phyloP scores from a whole-genome alignment of 2,329 filamentous ascomycete genomes.

The Ceratocystis harringtonii region DNA sequence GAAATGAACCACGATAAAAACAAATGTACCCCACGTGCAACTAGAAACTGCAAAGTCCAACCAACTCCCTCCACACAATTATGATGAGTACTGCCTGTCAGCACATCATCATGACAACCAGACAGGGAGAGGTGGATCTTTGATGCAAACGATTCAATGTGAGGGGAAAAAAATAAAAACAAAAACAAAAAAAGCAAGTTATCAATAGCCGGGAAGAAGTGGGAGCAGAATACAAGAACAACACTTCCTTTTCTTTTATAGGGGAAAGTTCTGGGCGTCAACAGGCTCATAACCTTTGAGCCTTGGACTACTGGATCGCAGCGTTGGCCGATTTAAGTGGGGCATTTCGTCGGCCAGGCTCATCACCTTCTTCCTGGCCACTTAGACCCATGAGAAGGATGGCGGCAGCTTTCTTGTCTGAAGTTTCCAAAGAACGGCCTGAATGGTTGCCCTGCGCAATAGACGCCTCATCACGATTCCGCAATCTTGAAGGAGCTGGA shows the following conservation, averaged over 20 bases:
- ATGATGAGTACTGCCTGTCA: background rate
- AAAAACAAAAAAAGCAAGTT: background rate
- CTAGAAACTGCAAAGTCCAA: background rate
- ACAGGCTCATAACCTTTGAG: slow-evolving; percentile 20
- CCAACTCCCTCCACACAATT: background rate
- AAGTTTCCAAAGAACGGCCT: slow-evolving; percentile 5
- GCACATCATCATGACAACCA: background rate
- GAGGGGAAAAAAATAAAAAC: slow-evolving; percentile 11
- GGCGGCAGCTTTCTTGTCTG: slow-evolving; percentile 32
- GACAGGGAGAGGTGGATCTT: no score
- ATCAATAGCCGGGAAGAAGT: background rate
- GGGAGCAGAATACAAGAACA: background rate
- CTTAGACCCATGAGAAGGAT: slow-evolving; percentile 34
- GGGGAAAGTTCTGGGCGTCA: background rate
- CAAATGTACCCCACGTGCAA: background rate
- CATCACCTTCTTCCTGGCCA: slow-evolving; percentile 25
- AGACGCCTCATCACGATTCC: background rate
- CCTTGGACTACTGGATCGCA: slow-evolving; percentile 27
- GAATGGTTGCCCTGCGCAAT: background rate
- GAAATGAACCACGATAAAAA: background rate
- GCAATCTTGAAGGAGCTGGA: background rate
- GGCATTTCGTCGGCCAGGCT: slow-evolving; percentile 15
- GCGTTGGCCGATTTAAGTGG: background rate
- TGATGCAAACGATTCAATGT: background rate
- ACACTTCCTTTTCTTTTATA: background rate